A percentile compares a stretch with the other conserved stretches of the same genome.
phyloP scores from a whole-genome alignment of 2,329 filamentous ascomycete species.

The Pyricularia sp. region DNA sequence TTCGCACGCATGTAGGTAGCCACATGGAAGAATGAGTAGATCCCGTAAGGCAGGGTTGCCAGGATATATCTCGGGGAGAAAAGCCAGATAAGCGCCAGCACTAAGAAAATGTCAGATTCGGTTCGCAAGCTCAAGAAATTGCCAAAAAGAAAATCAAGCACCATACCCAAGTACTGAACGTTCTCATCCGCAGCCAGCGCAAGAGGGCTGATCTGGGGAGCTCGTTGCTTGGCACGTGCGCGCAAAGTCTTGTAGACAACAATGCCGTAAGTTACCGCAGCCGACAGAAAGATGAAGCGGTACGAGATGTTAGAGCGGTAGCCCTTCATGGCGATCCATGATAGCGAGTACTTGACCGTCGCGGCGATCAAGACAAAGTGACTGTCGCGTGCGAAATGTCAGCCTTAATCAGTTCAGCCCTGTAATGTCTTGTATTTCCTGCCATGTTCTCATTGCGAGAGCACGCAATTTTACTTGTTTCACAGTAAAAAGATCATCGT shows the following conservation, averaged over 20 bases:
- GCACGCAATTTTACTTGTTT: background rate
- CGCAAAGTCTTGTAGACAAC: constrained; percentile 97
- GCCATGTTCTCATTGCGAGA: background rate
- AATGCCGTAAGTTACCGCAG: constrained; percentile 89
- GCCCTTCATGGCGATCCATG: constrained; percentile 84
- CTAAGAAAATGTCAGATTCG: constrained; percentile 31
- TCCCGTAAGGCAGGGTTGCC: constrained; percentile 84
- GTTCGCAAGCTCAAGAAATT: background rate
- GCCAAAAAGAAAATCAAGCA: background rate
- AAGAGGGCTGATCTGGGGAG: constrained; percentile 40
- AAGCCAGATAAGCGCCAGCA: constrained; percentile 93
- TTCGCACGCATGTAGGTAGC: constrained; percentile 93
- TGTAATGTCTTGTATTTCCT: background rate
- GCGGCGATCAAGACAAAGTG: constrained; percentile 80
- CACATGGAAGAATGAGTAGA: constrained; percentile 98
- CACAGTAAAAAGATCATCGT: background rate
- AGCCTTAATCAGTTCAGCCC: background rate
- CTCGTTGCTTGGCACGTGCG: constrained; percentile 58
- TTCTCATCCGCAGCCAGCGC: constrained; percentile 82
- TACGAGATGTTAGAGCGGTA: constrained; percentile 79
- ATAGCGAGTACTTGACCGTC: constrained; percentile 74
- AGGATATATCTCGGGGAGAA: constrained; percentile 81
- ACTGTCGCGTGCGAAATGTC: constrained; percentile 32
- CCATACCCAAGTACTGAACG: constrained; percentile 89
- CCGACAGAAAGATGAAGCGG: constrained; percentile 81